These are phyloP conservation scores for Aureobasidium sp. DNA, from an alignment of 2,329 filamentous ascomycete species.

Conservation along the genomic window DNA sequence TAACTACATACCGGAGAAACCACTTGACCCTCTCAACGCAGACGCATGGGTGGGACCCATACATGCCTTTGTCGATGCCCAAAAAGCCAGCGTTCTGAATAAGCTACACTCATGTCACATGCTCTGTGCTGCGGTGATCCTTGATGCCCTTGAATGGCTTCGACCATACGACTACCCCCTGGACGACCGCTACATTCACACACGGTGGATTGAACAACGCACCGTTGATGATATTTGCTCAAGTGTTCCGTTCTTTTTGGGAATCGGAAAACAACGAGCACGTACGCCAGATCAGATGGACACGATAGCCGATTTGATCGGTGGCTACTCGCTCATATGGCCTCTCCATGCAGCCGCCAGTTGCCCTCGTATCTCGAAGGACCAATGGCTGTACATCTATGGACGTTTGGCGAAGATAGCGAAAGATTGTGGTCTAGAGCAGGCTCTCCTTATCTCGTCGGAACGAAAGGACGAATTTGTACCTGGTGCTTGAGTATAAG, in stretches of 20 bases:
- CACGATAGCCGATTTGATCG: constrained; percentile 12
- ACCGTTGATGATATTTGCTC: constrained; percentile 16
- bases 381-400: constrained; percentile 10
- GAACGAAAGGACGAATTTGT: background rate
- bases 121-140: background rate
- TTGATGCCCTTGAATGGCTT: constrained; percentile 9
- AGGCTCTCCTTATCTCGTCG: background rate
- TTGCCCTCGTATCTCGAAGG: background rate
- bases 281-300: constrained; percentile 7
- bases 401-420: constrained; percentile 9
- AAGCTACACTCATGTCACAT: constrained; percentile 10
- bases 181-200: constrained; percentile 14
- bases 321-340: constrained; percentile 14
- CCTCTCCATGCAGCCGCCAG: constrained; percentile 1
- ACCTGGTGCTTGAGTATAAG: background rate
- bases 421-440: constrained; percentile 7
- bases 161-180: background rate
- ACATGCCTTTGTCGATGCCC: background rate
- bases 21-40: background rate
- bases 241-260: constrained; percentile 12
- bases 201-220: constrained; percentile 6
- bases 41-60: constrained; percentile 15
- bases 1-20: constrained; percentile 7
- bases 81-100: constrained; percentile 11
- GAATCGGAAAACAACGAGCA: background rate